A percentile compares a stretch with the other conserved stretches of the same genome.
These are phyloP conservation scores for Dillenia suffruticosa DNA, from an alignment of 164 flowering plant species.

Conservation along the genomic window DNA sequence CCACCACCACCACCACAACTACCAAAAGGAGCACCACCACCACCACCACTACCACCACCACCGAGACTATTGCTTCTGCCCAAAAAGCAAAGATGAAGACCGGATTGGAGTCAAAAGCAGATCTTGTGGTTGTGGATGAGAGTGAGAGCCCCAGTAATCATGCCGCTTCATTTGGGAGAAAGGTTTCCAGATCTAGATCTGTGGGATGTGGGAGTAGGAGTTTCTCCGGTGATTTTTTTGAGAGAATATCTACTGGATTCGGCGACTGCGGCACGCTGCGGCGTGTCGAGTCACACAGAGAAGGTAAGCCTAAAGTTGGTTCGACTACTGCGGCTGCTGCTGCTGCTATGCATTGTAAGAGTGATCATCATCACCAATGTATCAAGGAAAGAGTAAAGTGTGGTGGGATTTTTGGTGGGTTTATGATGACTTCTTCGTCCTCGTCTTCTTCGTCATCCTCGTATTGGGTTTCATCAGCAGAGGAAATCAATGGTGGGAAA, in stretches of 20 bases:
- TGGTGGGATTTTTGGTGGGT: constrained; percentile 90
- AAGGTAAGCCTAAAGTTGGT: constrained; percentile 43
- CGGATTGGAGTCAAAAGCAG: constrained; percentile 7
- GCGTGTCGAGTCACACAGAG: constrained; percentile 88
- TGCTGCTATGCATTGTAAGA: background rate
- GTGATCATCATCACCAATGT: constrained; percentile 24
- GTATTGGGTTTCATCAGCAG: constrained; percentile 34
- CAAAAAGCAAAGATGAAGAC: background rate
- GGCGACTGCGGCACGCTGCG: constrained; percentile 80
- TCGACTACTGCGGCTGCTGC: constrained; percentile 7
- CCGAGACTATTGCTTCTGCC: constrained; percentile 1
- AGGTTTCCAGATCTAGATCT: constrained; percentile 93
- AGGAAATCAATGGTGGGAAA: constrained; percentile 16
- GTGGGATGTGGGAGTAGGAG: constrained; percentile 96
- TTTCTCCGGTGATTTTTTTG: constrained; percentile 91
- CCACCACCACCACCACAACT: constrained; percentile 5
- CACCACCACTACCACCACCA: constrained; percentile 3
- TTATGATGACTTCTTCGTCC: constrained; percentile 53
- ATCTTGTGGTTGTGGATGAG: constrained; percentile 23
- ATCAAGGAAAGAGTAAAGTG: constrained; percentile 72
- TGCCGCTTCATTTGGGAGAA: constrained; percentile 56
- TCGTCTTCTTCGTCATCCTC: constrained; percentile 58
- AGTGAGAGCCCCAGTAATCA: constrained; percentile 40
- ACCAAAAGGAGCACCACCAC: constrained; percentile 3
- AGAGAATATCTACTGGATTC: constrained; percentile 81